Evolutionary conservation across 148 eudicot species (phyloP), one percentile per base, ranked within the genome.

Genomic region (Rhododendron mucronatum): DNA sequence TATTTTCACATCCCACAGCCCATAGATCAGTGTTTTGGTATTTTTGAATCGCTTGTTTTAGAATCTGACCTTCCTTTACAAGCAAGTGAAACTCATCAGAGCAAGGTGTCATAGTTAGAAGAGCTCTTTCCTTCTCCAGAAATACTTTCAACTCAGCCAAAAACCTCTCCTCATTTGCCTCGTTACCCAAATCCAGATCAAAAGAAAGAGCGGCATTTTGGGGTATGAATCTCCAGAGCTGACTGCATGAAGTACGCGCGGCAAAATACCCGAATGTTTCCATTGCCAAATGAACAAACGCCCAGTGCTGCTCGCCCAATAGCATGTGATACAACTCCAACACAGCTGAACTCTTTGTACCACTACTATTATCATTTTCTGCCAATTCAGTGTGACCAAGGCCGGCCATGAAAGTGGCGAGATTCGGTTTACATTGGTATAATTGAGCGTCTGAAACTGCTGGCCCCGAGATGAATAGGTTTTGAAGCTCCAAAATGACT

Each of bases 171-270:
- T 86, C 94, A 76, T 91, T 89, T 80, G 90, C 86, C 71, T 87
- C 90, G 18, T 85, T 87, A 81, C 97, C 98, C 0, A 92, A 87
- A 82, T 90, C 94, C 33, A 90, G 51, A 86, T 95, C 97, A 90
- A 91, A 96, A 23, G 99, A 95, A 79, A 96, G 93, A 86, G 98
- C 97, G 28, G 99, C 98, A 88, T 94, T 93, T 61, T 88, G 84
- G 10, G 99, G 99, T 45, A 96, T 92, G 86, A 94, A 96, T 88
- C 95, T 95, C 99, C 99, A 96, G 44, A 96, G 91, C 83, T 95
- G 91, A 82, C 83, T 86, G 89, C 99, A 96, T 26, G 91, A 82
- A 84, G 97, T 96, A 16, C 94, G 97, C 57, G 94, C 97, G 76
- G 99, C 98, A 88, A 96, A 96, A 88, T 92, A 91, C 33, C 98